phyloP scores from a whole-genome alignment of 495 filamentous ascomycete species.

The Massariosphaeria phaeospora region DNA sequence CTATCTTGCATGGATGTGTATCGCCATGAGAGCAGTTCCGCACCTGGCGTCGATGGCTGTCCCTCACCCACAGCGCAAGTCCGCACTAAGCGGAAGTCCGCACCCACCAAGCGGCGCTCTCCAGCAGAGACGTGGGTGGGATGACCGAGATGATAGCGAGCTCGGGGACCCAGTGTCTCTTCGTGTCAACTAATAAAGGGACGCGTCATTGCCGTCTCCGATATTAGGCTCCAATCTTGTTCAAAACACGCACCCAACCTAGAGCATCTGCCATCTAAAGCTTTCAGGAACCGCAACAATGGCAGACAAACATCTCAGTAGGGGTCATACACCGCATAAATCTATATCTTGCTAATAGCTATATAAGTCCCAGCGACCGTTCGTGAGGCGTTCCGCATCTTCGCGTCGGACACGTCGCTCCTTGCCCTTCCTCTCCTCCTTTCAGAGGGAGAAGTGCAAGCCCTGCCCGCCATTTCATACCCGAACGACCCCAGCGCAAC shows the following conservation, averaged over 20 bases:
- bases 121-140: background rate
- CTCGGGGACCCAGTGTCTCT: background rate
- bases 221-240: background rate
- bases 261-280: background rate
- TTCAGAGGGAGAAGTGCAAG: background rate
- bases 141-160: background rate
- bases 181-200: background rate
- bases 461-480: background rate
- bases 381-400: background rate
- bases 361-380: background rate
- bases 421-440: slow-evolving; percentile 3
- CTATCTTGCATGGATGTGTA: background rate
- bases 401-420: background rate
- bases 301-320: background rate
- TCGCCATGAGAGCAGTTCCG: background rate
- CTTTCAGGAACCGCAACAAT: background rate
- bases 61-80: background rate
- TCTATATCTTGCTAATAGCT: too few relatives aligned
- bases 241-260: background rate
- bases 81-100: background rate
- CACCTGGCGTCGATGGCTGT: background rate
- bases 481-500: background rate
- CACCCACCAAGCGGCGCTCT: background rate
- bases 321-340: background rate
- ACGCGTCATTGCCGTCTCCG: background rate